phyloP scores from a whole-genome alignment of 345 rosid species.

The Kandelia obovata region DNA sequence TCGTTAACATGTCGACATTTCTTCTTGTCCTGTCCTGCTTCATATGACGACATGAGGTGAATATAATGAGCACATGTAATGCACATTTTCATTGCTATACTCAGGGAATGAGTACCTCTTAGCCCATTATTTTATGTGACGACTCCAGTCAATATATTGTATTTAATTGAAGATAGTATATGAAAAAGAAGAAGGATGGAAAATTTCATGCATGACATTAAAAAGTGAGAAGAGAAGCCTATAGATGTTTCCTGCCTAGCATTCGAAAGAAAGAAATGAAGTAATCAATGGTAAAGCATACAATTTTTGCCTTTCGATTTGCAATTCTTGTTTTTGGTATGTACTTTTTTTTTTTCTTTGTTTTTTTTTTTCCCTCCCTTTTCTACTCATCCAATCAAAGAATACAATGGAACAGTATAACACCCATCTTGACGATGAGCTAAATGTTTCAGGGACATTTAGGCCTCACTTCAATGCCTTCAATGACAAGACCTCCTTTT shows the following conservation, averaged over 20 bases:
- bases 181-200: background rate
- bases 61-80: conserved; percentile 26
- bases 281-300: background rate
- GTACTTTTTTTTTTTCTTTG: background rate
- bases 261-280: background rate
- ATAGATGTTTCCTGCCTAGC: background rate
- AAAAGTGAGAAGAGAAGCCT: background rate
- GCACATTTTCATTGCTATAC: background rate
- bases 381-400: background rate
- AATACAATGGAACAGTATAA: background rate
- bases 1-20: conserved; percentile 27
- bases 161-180: background rate
- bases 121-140: too few species aligned
- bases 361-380: too few species aligned
- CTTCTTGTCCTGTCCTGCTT: background rate
- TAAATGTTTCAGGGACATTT: conserved; percentile 15
- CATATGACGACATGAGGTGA: conserved; percentile 27
- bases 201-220: background rate
- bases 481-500: conserved; percentile 64
- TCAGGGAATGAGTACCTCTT: too few species aligned
- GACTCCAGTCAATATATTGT: background rate
- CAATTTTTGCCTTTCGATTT: background rate
- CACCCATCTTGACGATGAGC: too few species aligned
- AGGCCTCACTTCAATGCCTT: conserved; percentile 80
- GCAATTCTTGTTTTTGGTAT: background rate